A percentile compares a stretch with the other conserved stretches of the same genome.
Evolutionary conservation across 768 basidiomycete genomes (phyloP).

Genomic region (Lactarius hengduanensis): DNA sequence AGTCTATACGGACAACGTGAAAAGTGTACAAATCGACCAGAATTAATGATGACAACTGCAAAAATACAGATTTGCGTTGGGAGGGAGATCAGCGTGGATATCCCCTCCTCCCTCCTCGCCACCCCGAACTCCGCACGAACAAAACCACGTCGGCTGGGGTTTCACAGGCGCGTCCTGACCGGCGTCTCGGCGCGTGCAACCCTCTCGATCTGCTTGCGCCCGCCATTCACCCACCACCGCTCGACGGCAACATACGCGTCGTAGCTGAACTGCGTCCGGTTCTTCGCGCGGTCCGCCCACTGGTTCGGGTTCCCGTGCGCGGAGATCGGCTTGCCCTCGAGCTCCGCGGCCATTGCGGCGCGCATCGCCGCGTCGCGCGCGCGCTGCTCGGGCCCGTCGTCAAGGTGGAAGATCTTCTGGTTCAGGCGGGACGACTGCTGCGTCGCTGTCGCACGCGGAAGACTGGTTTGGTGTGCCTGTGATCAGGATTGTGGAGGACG

Average conservation of each 20-base stretch:
- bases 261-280: conserved; percentile 47
- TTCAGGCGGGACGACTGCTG: conserved; percentile 52
- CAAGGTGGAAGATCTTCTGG: conserved; percentile 53
- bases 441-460: conserved; percentile 47
- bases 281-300: conserved; percentile 59
- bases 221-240: conserved; percentile 46
- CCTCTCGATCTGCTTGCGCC: conserved; percentile 27
- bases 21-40: not conserved
- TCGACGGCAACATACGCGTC: conserved; percentile 54
- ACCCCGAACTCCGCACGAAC: too few species aligned
- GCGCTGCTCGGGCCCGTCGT: conserved; percentile 53
- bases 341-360: conserved; percentile 44
- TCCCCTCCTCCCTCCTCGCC: too few species aligned
- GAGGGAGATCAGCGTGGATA: too few species aligned
- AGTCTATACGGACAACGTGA: not conserved
- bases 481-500: not conserved
- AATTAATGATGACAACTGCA: too few species aligned
- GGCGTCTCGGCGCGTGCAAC: not conserved
- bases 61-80: not conserved
- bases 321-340: conserved; percentile 32
- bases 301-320: conserved; percentile 46
- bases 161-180: not conserved
- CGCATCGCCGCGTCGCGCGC: conserved; percentile 53
- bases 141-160: too few species aligned
- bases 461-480: conserved; percentile 18